Conservation (phyloP, 2,329 filamentous ascomycete genomes). For the Aspergillus hiratsukae region DNA sequence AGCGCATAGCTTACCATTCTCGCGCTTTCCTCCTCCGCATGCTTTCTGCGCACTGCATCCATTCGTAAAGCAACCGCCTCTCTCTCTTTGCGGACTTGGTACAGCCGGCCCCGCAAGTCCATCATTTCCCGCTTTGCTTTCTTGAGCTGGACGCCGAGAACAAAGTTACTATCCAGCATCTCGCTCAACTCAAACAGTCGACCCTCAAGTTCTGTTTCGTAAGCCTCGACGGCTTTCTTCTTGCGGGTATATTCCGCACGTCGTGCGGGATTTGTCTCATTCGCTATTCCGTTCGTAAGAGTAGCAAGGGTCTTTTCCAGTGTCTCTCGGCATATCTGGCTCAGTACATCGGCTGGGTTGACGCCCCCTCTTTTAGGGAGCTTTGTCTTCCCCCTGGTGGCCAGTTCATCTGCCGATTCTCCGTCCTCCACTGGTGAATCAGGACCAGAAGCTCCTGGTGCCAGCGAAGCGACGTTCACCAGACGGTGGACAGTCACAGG, state of each 20-base stretch:
- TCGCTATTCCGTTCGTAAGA: constrained; percentile 38
- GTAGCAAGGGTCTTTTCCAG: constrained; percentile 43
- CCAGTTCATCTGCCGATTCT: constrained; percentile 27
- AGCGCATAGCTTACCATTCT: constrained; percentile 26
- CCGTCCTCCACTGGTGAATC: constrained; percentile 24
- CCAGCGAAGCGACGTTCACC: constrained; percentile 30
- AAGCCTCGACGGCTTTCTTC: constrained; percentile 45
- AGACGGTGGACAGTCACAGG: constrained; percentile 41
- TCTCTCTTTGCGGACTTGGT: constrained; percentile 45
- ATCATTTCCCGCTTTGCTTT: constrained; percentile 43
- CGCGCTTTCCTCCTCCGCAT: constrained; percentile 36
- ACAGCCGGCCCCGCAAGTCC: constrained; percentile 44
- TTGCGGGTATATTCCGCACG: constrained; percentile 42
- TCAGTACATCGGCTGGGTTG: constrained; percentile 50
- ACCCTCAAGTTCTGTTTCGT: constrained; percentile 45
- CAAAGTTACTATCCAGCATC: constrained; percentile 48
- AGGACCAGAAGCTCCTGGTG: constrained; percentile 12
- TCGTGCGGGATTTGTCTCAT: constrained; percentile 36
- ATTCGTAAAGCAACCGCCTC: constrained; percentile 48
- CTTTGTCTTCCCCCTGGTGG: constrained; percentile 30
- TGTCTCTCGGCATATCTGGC: constrained; percentile 48
- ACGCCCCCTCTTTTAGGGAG: constrained; percentile 41
- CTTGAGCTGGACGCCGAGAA: constrained; percentile 43
- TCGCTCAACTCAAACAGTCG: constrained; percentile 50
- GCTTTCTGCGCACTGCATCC: constrained; percentile 44